Evolutionary conservation across 345 rosid genomes (phyloP).

Genomic region (Erodium maritimum): DNA sequence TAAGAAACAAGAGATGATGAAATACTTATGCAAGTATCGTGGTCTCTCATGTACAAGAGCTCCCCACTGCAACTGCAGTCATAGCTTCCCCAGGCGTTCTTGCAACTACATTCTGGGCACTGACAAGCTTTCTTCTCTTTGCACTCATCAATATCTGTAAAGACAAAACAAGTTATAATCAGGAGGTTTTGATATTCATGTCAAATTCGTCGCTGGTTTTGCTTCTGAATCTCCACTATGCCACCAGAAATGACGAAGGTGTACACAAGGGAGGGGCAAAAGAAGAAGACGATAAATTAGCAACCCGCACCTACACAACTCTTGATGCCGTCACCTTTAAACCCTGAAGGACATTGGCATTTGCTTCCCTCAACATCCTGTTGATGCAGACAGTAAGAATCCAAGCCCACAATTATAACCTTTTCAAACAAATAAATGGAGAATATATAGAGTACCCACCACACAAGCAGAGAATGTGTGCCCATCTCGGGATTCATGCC

Average conservation of each 20-base stretch:
- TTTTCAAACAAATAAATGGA: neutral
- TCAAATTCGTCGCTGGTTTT: no score
- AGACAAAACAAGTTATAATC: neutral
- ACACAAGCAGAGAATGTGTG: conserved; percentile 54
- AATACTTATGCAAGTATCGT: conserved; percentile 94
- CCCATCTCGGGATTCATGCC: conserved; percentile 47
- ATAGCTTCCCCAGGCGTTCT: conserved; percentile 86
- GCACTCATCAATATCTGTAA: conserved; percentile 80
- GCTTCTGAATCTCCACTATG: no score
- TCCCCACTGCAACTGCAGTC: conserved; percentile 82
- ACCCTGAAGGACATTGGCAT: conserved; percentile 86
- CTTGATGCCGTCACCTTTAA: conserved; percentile 78
- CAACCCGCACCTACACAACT: conserved; percentile 59
- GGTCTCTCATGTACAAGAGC: conserved; percentile 84
- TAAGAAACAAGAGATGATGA: neutral
- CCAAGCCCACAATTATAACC: neutral
- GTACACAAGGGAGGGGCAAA: no score
- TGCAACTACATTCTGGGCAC: conserved; percentile 92
- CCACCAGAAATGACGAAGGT: no score
- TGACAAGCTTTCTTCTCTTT: conserved; percentile 91
- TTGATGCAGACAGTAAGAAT: conserved; percentile 13
- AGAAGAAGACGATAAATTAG: neutral
- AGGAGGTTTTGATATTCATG: neutral
- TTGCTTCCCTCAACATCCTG: conserved; percentile 64
- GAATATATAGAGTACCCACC: conserved; percentile 33